Conservation (phyloP, 176 grass and related monocot species). For the Olyra latifolia region DNA sequence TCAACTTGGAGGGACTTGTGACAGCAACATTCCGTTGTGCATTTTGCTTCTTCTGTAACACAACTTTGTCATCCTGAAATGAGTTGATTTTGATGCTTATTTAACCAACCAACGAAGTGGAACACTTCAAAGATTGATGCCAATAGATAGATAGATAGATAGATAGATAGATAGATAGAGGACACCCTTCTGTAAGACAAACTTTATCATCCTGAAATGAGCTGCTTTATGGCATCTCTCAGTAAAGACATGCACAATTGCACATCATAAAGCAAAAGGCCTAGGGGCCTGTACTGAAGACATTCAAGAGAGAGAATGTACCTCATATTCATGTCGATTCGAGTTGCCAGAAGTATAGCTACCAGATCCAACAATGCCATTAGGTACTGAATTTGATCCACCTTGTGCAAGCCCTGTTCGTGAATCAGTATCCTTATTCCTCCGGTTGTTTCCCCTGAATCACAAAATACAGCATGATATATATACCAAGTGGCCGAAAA, state of each 20-base stretch:
- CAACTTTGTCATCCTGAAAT: slow-evolving; percentile 78
- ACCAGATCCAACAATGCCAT: slow-evolving; percentile 41
- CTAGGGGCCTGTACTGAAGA: background rate
- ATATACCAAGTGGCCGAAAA: slow-evolving; percentile 29
- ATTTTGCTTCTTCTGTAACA: slow-evolving; percentile 49
- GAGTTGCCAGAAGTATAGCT: slow-evolving; percentile 36
- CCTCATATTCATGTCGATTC: slow-evolving; percentile 52
- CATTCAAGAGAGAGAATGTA: slow-evolving; percentile 22
- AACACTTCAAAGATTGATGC: slow-evolving; percentile 14
- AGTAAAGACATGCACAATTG: slow-evolving; percentile 3
- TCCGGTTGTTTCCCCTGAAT: slow-evolving; percentile 59
- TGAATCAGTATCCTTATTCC: slow-evolving; percentile 55
- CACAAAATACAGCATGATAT: slow-evolving; percentile 35
- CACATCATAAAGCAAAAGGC: slow-evolving; percentile 22
- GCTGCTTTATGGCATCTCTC: background rate
- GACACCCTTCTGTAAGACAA: slow-evolving; percentile 21
- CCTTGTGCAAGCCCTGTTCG: slow-evolving; percentile 32
- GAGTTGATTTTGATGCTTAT: slow-evolving; percentile 28
- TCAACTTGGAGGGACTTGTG: slow-evolving; percentile 46
- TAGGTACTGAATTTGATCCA: slow-evolving; percentile 40
- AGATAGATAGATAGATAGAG: slow-evolving; percentile 8
- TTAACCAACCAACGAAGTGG: background rate
- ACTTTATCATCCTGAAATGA: slow-evolving; percentile 12
- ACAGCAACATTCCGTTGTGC: slow-evolving; percentile 54
- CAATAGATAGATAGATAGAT: background rate